Percentiles rank a stretch among this genome's conserved stretches.
These are phyloP conservation scores for Rhizophagus prolifer DNA, from an alignment of 192 early-diverging fungal species.

Conservation along the genomic window DNA sequence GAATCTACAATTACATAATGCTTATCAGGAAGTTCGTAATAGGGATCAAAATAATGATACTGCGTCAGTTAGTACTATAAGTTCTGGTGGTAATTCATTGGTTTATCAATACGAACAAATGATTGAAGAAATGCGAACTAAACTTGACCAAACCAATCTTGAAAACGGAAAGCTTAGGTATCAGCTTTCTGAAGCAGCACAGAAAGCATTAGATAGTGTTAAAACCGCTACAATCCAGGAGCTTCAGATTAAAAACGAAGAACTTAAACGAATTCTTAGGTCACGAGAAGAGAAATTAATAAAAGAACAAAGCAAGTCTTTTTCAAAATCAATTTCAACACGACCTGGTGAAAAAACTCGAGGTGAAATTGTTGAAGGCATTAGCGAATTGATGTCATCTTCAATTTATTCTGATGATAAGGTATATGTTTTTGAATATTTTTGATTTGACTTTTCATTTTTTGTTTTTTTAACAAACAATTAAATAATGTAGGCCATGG, in stretches of 20 bases:
- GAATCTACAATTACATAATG: conserved; percentile 2
- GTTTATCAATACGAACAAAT: conserved; percentile 14
- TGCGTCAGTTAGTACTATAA: neutral
- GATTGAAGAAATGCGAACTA: neutral
- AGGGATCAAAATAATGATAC: neutral
- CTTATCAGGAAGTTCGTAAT: neutral
- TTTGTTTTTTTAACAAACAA: neutral
- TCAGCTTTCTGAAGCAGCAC: conserved; percentile 13
- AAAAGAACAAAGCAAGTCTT: conserved; percentile 13
- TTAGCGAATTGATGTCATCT: neutral
- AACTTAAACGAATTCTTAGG: neutral
- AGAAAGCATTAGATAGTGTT: neutral
- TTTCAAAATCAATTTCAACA: neutral
- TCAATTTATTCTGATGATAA: neutral
- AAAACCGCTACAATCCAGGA: neutral
- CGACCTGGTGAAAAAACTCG: neutral
- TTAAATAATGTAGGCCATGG: neutral
- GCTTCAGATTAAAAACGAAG: neutral
- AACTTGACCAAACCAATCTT: neutral
- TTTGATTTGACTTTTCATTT: neutral
- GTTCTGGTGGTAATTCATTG: neutral
- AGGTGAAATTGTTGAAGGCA: conserved; percentile 20
- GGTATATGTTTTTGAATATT: neutral
- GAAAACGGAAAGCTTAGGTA: conserved; percentile 16
- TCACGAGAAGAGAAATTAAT: conserved; percentile 9